These are phyloP conservation scores for Besnoitia besnoiti DNA, from an alignment of 169 alveolate genomes.

Conservation along the genomic window DNA sequence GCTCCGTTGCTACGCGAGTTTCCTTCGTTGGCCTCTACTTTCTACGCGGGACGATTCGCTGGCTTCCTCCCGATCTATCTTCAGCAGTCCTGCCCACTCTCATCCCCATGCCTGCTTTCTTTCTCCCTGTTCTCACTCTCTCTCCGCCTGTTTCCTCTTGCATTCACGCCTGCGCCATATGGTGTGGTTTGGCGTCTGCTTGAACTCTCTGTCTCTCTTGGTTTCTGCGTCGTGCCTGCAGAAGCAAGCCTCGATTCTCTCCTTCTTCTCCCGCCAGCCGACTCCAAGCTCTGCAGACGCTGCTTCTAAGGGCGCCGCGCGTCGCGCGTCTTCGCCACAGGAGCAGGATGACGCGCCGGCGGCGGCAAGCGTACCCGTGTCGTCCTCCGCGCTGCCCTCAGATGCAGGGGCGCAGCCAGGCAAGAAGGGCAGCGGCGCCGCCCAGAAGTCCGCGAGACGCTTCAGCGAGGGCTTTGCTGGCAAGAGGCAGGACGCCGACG, in stretches of 20 bases:
- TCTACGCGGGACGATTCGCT: too few species aligned
- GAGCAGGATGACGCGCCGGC: neutral
- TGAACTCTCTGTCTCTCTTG: neutral
- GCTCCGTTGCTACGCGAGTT: too few species aligned
- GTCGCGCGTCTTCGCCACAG: neutral
- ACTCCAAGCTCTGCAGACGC: neutral
- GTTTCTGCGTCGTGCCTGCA: neutral
- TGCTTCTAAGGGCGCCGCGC: neutral
- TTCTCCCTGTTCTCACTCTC: too few species aligned
- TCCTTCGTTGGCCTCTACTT: too few species aligned
- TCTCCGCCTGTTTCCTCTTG: too few species aligned
- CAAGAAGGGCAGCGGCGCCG: too few species aligned
- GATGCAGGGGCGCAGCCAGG: neutral
- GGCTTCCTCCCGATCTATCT: too few species aligned
- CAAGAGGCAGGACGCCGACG: neutral
- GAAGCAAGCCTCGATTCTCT: constrained; percentile 43
- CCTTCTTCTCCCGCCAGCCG: constrained; percentile 43
- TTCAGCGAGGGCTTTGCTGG: neutral
- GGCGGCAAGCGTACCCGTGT: neutral
- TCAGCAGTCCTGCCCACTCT: too few species aligned
- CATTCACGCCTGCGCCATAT: too few species aligned
- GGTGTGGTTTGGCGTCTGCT: too few species aligned
- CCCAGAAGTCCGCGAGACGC: too few species aligned
- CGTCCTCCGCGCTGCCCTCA: neutral
- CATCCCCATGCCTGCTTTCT: too few species aligned